Base-by-base conservation (phyloP, 176 grass and related monocot species). In the Thinopyrum elongatum region DNA sequence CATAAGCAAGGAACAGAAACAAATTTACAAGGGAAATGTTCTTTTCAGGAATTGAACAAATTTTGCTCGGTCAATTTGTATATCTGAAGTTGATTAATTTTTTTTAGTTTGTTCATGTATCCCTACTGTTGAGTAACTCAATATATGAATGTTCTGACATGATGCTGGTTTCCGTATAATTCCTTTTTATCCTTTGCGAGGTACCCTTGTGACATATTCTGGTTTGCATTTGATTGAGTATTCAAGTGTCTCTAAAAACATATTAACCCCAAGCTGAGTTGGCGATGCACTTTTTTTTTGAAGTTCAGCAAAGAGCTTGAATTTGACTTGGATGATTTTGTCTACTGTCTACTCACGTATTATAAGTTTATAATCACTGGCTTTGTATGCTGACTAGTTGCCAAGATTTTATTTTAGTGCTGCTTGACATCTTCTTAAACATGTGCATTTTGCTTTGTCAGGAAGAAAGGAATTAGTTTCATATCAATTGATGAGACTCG, bases 381-480 rank as follows among this genome's bases (percentile, higher is more conserved):
- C 13, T 28, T 35, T 42, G 17, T 42, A 2, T 69, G 47, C 22
- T 17, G 7, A 49, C 66, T 71, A 53, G 81, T 22, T 70, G n/a
- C 39, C n/a, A 81, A 63, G 27, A 4, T 78, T 82, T 53, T 86
- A 13, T 70, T 70, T 25, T 82, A 33, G 29, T 31, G 4, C 23
- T 25, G 14, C 10, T 58, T 83, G 19, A 73, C 64, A 55, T 65
- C 8, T 83, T 79, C 26, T 47, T 66, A 31, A 76, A 31, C 26
- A 76, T 80, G 12, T 80, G 23, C 38, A 6, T 62, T 83, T 42
- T 57, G 4, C 41, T 65, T 57, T 86, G 78, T 36, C 91, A 98
- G 95, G 87, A 95, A 95, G 80, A 98, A 95, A 70, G 95, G 95
- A 55, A 95, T 98, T 90, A 82, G 51, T 83, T 95, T 98, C 30